Evolutionary conservation across 805 yeast species (phyloP).

Genomic region (Cyberlindnera xishuangbannaensis): DNA sequence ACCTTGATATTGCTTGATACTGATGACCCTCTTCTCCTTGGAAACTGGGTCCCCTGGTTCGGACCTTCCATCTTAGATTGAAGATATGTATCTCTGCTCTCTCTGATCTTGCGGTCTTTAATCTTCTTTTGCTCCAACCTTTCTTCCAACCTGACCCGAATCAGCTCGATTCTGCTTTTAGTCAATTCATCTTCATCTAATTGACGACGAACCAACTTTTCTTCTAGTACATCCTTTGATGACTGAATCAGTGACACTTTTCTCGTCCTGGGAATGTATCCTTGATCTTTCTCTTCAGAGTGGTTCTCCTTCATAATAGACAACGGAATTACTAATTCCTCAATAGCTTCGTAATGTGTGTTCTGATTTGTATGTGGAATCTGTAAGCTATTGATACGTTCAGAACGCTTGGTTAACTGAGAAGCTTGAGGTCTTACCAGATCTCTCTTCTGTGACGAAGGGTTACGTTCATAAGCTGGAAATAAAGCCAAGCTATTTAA

Average conservation of each 20-base stretch:
- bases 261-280: slow-evolving; percentile 7
- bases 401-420: too few species aligned
- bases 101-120: slow-evolving; percentile 12
- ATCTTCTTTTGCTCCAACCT: slow-evolving; percentile 16
- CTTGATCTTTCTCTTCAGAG: neutral
- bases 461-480: slow-evolving; percentile 22
- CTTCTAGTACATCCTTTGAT: slow-evolving; percentile 1
- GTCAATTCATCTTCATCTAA: slow-evolving; percentile 1
- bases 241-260: slow-evolving; percentile 1
- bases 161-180: slow-evolving; percentile 10
- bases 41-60: too few species aligned
- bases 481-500: slow-evolving; percentile 25
- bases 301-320: slow-evolving; percentile 7
- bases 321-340: slow-evolving; percentile 12
- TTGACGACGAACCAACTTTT: slow-evolving; percentile 2
- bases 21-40: too few species aligned
- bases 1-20: neutral
- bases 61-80: slow-evolving; percentile 11
- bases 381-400: too few species aligned
- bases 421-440: too few species aligned
- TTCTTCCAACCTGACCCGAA: slow-evolving; percentile 13
- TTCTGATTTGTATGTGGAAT: slow-evolving; percentile 1
- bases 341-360: slow-evolving; percentile 1
- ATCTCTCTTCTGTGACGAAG: neutral
- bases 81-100: slow-evolving; percentile 6